A percentile compares a stretch with the other conserved stretches of the same genome.
Evolutionary conservation across 495 filamentous ascomycete genomes (phyloP).

Genomic region (Annulohypoxylon maeteangense): DNA sequence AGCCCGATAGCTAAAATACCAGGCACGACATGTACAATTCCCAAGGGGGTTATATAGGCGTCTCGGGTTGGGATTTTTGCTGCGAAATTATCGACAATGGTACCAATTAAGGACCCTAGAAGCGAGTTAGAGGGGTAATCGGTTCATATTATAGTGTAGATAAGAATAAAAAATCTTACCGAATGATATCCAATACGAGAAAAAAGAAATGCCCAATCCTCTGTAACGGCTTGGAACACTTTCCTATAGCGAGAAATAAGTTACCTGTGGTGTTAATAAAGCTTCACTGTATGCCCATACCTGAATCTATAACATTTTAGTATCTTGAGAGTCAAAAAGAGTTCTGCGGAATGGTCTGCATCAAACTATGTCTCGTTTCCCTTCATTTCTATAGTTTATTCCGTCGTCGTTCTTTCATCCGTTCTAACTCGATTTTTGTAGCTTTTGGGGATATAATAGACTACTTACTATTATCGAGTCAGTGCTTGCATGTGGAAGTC

Average conservation of each 20-base stretch:
- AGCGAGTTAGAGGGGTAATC: background rate
- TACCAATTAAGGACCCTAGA: conserved; percentile 62
- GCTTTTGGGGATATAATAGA: background rate
- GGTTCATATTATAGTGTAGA: background rate
- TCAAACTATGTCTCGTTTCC: background rate
- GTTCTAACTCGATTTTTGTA: background rate
- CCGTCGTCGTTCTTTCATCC: no score
- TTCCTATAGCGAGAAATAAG: conserved; percentile 50
- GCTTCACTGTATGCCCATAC: conserved; percentile 20
- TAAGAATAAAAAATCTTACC: conserved; percentile 35
- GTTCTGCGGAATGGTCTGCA: background rate
- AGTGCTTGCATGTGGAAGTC: background rate
- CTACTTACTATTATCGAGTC: conserved; percentile 23
- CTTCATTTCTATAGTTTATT: no score
- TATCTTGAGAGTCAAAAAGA: background rate
- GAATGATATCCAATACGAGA: conserved; percentile 56
- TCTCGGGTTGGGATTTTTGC: conserved; percentile 55
- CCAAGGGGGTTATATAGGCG: conserved; percentile 68
- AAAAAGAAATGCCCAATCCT: conserved; percentile 58
- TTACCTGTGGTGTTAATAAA: background rate
- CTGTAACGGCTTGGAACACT: conserved; percentile 62
- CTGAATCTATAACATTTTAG: conserved; percentile 51
- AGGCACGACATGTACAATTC: conserved; percentile 68
- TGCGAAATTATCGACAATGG: conserved; percentile 71
- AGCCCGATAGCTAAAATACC: conserved; percentile 61